phyloP scores from a whole-genome alignment of 768 basidiomycete genomes.

The Tremella fuciformis region DNA sequence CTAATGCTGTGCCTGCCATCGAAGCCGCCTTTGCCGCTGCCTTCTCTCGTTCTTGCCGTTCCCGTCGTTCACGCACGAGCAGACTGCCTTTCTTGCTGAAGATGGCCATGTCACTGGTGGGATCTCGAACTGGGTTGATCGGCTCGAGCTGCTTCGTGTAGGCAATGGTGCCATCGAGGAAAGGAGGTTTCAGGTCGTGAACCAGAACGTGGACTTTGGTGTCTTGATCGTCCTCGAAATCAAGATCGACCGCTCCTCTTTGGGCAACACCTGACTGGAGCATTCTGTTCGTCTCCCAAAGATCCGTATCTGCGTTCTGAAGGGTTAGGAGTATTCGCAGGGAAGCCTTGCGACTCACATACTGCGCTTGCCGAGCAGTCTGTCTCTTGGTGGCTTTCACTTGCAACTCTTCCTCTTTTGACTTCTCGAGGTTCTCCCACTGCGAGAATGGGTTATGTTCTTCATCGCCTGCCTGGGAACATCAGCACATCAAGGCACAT shows the following conservation, averaged over 20 bases:
- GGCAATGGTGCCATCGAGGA: slow-evolving; percentile 91
- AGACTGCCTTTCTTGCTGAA: slow-evolving; percentile 97
- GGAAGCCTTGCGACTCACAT: slow-evolving; percentile 60
- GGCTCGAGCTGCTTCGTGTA: slow-evolving; percentile 96
- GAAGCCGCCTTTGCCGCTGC: slow-evolving; percentile 93
- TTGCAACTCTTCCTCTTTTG: slow-evolving; percentile 51
- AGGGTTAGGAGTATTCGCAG: slow-evolving; percentile 17
- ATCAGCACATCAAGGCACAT: not conserved
- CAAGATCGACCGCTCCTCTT: slow-evolving; percentile 78
- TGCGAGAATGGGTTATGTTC: slow-evolving; percentile 89
- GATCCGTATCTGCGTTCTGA: slow-evolving; percentile 94
- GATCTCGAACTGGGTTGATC: slow-evolving; percentile 91
- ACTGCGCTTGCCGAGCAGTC: slow-evolving; percentile 93
- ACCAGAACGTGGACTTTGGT: slow-evolving; percentile 91
- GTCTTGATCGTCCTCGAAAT: slow-evolving; percentile 93
- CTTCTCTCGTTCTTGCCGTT: slow-evolving; percentile 82
- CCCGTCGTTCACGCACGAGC: slow-evolving; percentile 90
- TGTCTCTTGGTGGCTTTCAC: slow-evolving; percentile 63
- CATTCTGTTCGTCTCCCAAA: slow-evolving; percentile 99
- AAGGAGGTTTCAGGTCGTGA: slow-evolving; percentile 94
- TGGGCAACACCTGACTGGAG: slow-evolving; percentile 90
- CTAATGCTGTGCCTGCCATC: slow-evolving; percentile 86
- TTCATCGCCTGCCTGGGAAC: slow-evolving; percentile 63
- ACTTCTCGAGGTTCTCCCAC: slow-evolving; percentile 72
- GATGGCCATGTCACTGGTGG: slow-evolving; percentile 88